phyloP scores from a whole-genome alignment of 2,329 filamentous ascomycete species.

The Hypoxylon sp. region DNA sequence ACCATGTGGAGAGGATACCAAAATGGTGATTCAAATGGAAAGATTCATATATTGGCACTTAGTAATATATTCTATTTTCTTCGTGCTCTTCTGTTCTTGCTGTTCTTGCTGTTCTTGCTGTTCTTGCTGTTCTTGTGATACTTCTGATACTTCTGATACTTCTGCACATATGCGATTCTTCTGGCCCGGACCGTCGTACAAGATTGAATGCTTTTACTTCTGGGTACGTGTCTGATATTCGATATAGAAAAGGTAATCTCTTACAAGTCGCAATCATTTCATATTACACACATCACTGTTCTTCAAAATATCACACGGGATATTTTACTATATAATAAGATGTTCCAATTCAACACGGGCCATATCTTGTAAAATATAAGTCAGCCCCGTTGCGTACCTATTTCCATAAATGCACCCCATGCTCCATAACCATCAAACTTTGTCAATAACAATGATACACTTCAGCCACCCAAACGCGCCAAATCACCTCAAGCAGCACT shows the following conservation, averaged over 20 bases:
- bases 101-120: too few relatives aligned
- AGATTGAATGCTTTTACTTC: too few relatives aligned
- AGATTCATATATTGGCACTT: too few relatives aligned
- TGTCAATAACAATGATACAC: constrained; percentile 1
- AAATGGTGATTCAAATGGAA: too few relatives aligned
- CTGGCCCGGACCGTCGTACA: too few relatives aligned
- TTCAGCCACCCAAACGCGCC: constrained; percentile 1
- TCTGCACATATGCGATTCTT: too few relatives aligned
- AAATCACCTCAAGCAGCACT: constrained; percentile 55
- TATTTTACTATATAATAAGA: neutral
- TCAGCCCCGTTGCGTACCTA: neutral
- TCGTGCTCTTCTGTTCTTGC: too few relatives aligned
- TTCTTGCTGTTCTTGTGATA: too few relatives aligned
- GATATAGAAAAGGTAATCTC: neutral
- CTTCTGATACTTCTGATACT: too few relatives aligned
- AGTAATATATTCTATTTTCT: too few relatives aligned
- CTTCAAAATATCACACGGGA: neutral
- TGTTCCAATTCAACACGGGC: neutral
- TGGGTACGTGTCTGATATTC: too few relatives aligned
- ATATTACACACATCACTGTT: neutral
- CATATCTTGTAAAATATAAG: neutral
- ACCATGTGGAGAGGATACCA: neutral
- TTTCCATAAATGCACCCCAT: constrained; percentile 6
- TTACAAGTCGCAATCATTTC: neutral
- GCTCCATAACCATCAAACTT: neutral